Conservation (phyloP, 306 rosid species). For the Pterocarpus macrocarpus region DNA sequence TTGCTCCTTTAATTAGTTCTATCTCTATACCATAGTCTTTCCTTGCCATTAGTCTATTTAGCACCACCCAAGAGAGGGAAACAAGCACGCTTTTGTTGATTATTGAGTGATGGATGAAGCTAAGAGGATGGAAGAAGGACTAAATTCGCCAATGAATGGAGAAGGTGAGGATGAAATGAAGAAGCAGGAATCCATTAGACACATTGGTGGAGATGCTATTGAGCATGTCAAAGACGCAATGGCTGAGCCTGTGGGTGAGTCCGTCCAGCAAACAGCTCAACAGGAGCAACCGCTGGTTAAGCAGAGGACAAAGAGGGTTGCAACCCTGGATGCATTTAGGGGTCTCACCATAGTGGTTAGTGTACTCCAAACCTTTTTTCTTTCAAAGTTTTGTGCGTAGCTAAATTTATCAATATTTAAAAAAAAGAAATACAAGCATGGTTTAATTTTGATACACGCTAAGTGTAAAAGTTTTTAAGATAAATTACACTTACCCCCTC, state of each 20-base stretch:
- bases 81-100: slow-evolving; percentile 10
- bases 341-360: slow-evolving; percentile 93
- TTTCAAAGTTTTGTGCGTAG: background rate
- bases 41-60: background rate
- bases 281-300: slow-evolving; percentile 37
- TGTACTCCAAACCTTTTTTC: background rate
- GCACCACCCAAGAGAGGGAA: background rate
- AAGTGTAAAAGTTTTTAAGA: too few relatives aligned
- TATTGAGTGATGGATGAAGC: slow-evolving; percentile 56
- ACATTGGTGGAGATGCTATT: background rate
- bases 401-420: background rate
- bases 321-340: slow-evolving; percentile 88
- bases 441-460: too few relatives aligned
- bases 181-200: slow-evolving; percentile 18
- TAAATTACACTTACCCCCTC: too few relatives aligned
- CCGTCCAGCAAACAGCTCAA: background rate
- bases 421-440: background rate
- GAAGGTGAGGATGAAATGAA: slow-evolving; percentile 17
- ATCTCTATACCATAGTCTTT: background rate
- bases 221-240: slow-evolving; percentile 39
- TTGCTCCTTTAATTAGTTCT: background rate
- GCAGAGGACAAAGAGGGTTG: slow-evolving; percentile 76
- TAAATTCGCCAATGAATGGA: slow-evolving; percentile 23
- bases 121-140: slow-evolving; percentile 76
- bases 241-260: background rate